Evolutionary conservation across 345 rosid species (phyloP), one percentile per base, ranked within the genome.

Genomic region (Alliaria petiolata): DNA sequence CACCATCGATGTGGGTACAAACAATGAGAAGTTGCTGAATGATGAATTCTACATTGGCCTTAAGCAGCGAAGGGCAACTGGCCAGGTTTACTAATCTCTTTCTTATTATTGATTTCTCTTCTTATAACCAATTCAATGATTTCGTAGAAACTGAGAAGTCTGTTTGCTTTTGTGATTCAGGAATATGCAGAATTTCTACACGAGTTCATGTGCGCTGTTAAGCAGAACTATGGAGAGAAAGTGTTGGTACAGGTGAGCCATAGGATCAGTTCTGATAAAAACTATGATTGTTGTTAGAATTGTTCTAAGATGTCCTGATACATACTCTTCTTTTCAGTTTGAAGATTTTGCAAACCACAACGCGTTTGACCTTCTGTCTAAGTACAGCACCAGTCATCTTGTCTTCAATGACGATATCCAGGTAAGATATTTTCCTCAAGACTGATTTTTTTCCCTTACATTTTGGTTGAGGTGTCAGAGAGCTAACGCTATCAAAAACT

Each of bases 301-400:
- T 47, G 22, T 17, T 5, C 20, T n/a, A 36, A 59, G 58, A 61
- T 68, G 50, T 60, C 12, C 36, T 0, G 5, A 4, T 52, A 36
- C 42, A 30, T 38, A 28, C 25, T 64, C 19, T 49, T 76, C 67
- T 84, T 81, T 76, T 33, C 85, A 95, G 99, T 95, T 95, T 61
- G 99, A 95, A 82, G 99, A 95, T 84, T 95, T 95, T 76, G 99
- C 97, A 75, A 95, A 95, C 78, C 99, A 91, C 86, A 95, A 95
- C 64, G 99, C 98, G 3, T 91, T 95, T 75, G 99, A 89, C 42
- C 90, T 95, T 12, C 77, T 95, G 70, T 67, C 82, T 15, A 95
- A 81, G 79, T 91, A 91, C 85, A 83, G 89, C 61, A 39, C 75
- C 13, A 81, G 82, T 58, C 99, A 95, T 83, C 99, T 95, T 10